Evolutionary conservation across 192 early-diverging fungal species (phyloP).

Genomic region (Coemansia umbellata): DNA sequence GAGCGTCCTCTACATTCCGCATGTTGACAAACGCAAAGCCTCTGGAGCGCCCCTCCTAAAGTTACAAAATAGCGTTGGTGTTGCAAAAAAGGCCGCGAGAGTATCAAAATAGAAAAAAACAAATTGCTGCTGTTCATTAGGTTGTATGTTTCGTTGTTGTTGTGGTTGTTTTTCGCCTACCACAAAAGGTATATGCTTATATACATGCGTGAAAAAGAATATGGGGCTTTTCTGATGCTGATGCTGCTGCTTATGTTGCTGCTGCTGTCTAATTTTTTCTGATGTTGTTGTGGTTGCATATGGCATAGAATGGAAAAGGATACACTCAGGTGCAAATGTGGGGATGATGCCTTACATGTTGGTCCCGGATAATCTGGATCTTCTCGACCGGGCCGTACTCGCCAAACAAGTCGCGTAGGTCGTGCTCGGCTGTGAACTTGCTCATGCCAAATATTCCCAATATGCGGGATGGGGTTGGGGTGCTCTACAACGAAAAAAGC

Average conservation of each 20-base stretch:
- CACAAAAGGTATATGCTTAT: too few species aligned
- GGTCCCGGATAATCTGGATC: slow-evolving; percentile 43
- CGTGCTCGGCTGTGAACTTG: slow-evolving; percentile 44
- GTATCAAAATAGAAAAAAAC: too few species aligned
- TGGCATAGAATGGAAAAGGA: neutral
- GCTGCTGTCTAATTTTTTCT: neutral
- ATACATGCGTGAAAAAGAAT: too few species aligned
- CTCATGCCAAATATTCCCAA: slow-evolving; percentile 52
- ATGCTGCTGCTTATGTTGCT: neutral
- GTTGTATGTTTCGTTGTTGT: too few species aligned
- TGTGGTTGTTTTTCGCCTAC: neutral
- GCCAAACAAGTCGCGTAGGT: slow-evolving; percentile 34
- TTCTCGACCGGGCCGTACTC: slow-evolving; percentile 31
- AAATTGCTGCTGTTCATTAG: too few species aligned
- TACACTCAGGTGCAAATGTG: neutral
- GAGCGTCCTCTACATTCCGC: slow-evolving; percentile 26
- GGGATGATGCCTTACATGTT: slow-evolving; percentile 31
- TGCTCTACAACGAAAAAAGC: slow-evolving; percentile 10
- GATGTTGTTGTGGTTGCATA: too few species aligned
- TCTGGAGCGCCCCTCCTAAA: slow-evolving; percentile 44
- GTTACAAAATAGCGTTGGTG: neutral
- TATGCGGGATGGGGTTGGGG: slow-evolving; percentile 29
- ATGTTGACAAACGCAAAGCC: slow-evolving; percentile 47
- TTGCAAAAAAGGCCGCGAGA: too few species aligned
- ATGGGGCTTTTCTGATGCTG: neutral